phyloP scores from a whole-genome alignment of 2,329 filamentous ascomycete genomes.

The Pyrenophora graminea region DNA sequence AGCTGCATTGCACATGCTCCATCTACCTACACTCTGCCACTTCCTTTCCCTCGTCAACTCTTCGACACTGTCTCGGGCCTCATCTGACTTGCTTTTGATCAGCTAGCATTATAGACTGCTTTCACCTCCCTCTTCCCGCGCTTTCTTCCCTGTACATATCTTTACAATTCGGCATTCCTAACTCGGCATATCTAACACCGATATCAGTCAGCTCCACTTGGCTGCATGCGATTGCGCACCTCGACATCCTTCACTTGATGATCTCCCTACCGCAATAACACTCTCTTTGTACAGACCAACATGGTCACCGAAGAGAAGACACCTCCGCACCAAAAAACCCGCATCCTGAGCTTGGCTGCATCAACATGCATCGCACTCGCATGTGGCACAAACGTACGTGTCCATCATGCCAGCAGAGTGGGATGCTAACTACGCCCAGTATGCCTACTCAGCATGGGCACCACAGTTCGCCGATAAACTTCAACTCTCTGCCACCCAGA shows the following conservation, averaged over 20 bases:
- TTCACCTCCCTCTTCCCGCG: not conserved
- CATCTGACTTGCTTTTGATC: slow-evolving; percentile 2
- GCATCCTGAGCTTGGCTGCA: slow-evolving; percentile 82
- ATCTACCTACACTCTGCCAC: slow-evolving; percentile 2
- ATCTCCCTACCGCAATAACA: slow-evolving; percentile 20
- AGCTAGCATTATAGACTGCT: not conserved
- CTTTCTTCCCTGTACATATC: slow-evolving; percentile 3
- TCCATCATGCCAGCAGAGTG: not conserved
- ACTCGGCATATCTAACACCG: slow-evolving; percentile 9
- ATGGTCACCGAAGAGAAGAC: slow-evolving; percentile 32
- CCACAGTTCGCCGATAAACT: slow-evolving; percentile 90
- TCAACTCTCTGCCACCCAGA: slow-evolving; percentile 86
- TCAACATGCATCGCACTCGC: slow-evolving; percentile 78
- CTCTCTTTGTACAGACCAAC: slow-evolving; percentile 17
- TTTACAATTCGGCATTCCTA: not conserved
- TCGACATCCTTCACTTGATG: slow-evolving; percentile 24
- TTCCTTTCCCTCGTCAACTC: not conserved
- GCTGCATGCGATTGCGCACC: slow-evolving; percentile 5
- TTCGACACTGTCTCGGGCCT: not conserved
- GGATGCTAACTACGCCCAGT: slow-evolving; percentile 60
- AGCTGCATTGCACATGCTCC: slow-evolving; percentile 9
- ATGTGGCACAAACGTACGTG: slow-evolving; percentile 85
- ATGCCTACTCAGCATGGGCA: slow-evolving; percentile 97
- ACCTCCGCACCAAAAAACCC: slow-evolving; percentile 62
- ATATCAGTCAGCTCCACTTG: slow-evolving; percentile 11